Evolutionary conservation across 225 moss, liverwort and hornwort genomes (phyloP), one percentile per base, ranked within the genome.

Genomic region (Pseudoscleropodium purum): DNA sequence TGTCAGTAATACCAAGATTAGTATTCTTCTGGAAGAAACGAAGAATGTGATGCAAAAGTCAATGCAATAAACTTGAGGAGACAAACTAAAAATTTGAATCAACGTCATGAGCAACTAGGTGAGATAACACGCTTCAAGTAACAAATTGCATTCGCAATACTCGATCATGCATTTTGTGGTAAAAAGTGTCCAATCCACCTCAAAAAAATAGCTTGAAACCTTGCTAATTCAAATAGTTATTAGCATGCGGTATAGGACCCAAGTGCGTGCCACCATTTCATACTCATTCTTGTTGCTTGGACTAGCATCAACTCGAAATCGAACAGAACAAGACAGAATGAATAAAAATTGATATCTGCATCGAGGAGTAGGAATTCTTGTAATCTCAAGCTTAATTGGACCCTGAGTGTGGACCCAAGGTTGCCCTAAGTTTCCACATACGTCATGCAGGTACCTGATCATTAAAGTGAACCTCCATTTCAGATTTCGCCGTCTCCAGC

Each of bases 361-460:
- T 69, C 43, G 17, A 54, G 30, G 11, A 52, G 66, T 56, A 56
- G 79, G 13, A 62, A 49, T 77, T 78, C 54, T 66, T 87, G 31
- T 54, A 24, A 78, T 86, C 78, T 65, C 66, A 56, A 33, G 31
- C 66, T 77, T 51, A 14, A 20, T 37, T 47, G 37, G 11, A n/a
- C 29, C 62, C 37, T 51, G 21, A 23, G 64, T n/a, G n/a, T n/a
- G 23, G 30, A 63, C n/a, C 64, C 36, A 75, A 10, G 29, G 51
- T 49, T 75, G 15, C 30, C 52, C 51, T 63, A 11, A 39, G 39
- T 56, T 77, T 66, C 20, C 66, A 56, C 84, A 67, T 67, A 43
- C n/a, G 34, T 85, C 33, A 75, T 87, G 65, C 37, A n/a, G 80
- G 52, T 82, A 93, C 94, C 86, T 93, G 93, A 60, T 92, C 93